Evolutionary conservation across 1,139 yeast genomes (phyloP), one percentile per base, ranked within the genome.

Genomic region (Geotrichum siamense): DNA sequence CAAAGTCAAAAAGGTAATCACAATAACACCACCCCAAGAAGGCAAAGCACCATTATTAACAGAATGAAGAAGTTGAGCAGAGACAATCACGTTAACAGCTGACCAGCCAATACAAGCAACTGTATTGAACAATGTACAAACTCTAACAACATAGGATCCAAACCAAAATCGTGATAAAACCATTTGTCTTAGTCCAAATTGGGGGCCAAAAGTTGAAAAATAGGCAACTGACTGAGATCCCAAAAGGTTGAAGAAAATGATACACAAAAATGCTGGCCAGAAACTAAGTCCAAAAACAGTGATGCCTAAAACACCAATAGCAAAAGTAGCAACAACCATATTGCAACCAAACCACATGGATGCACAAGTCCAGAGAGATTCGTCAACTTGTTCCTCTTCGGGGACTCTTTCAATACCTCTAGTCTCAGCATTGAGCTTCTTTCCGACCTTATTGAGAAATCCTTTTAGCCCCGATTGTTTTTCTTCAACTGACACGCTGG

Each of bases 41-140:
- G 96, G 96, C 51, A 83, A 71, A 42, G 68, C 68, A 21, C 68
- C 67, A 56, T 74, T 68, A 65, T 84, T 84, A 51, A 86, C 79
- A 62, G 83, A 77, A 64, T 82, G 79, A 52, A 87, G 71, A 58
- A 87, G 70, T 62, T 85, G 94, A 21, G 95, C 94, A 28, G 91
- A 78, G 21, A 86, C 82, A 78, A 87, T 84, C 52, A 86, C 83
- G 65, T 87, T 87, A 38, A 86, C 93, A 13, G 94, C 85, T 64
- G 93, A 87, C 96, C 96, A 87, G 53, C 96, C 96, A 51, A 87
- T 75, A 74, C 95, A 84, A 13, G 95, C 91, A 57, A 87, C 64
- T 57, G 80, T 75, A 60, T 87, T 86, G 58, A 87, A 72, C 36
- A 81, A 62, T 13, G 94, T 80, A 59, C 86, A 82, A 47, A 86